A percentile compares a stretch with the other conserved stretches of the same genome.
Conservation (phyloP, 495 filamentous ascomycete species). For the Terfezia claveryi region DNA sequence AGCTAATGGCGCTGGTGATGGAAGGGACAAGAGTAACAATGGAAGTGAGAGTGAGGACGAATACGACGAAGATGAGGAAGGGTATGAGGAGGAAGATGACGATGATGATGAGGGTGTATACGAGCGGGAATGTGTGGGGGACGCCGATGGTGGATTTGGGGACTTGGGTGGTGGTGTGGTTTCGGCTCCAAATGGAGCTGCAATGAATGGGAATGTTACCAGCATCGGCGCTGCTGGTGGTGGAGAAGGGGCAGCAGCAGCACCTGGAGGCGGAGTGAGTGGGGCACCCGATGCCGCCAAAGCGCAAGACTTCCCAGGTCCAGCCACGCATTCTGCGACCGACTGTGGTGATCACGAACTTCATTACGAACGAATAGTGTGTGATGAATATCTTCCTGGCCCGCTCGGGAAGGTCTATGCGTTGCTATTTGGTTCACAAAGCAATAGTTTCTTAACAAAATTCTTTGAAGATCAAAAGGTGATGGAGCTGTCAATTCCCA, state of each 20-base stretch:
- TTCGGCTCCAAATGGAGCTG: slow-evolving; percentile 37
- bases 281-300: slow-evolving; percentile 33
- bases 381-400: slow-evolving; percentile 67
- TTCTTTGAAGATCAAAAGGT: slow-evolving; percentile 78
- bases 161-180: slow-evolving; percentile 36
- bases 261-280: slow-evolving; percentile 19
- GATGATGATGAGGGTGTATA: slow-evolving; percentile 46
- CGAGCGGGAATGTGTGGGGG: slow-evolving; percentile 11
- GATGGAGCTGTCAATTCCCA: slow-evolving; percentile 53
- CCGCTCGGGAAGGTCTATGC: slow-evolving; percentile 85
- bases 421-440: slow-evolving; percentile 61
- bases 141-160: slow-evolving; percentile 55
- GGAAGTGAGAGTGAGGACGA: slow-evolving; percentile 26
- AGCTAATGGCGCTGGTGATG: slow-evolving; percentile 16
- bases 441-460: slow-evolving; percentile 56
- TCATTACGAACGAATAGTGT: slow-evolving; percentile 67
- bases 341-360: slow-evolving; percentile 52
- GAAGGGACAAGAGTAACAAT: slow-evolving; percentile 29
- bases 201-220: slow-evolving; percentile 32
- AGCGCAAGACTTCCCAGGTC: slow-evolving; percentile 60
- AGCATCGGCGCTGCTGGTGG: slow-evolving; percentile 24
- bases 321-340: slow-evolving; percentile 60
- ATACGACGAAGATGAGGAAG: slow-evolving; percentile 37
- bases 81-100: slow-evolving; percentile 39
- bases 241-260: slow-evolving; percentile 18